Evolutionary conservation across 139 green algal species (phyloP), one percentile per base, ranked within the genome.

Genomic region (Astrephomene gubernaculifera): DNA sequence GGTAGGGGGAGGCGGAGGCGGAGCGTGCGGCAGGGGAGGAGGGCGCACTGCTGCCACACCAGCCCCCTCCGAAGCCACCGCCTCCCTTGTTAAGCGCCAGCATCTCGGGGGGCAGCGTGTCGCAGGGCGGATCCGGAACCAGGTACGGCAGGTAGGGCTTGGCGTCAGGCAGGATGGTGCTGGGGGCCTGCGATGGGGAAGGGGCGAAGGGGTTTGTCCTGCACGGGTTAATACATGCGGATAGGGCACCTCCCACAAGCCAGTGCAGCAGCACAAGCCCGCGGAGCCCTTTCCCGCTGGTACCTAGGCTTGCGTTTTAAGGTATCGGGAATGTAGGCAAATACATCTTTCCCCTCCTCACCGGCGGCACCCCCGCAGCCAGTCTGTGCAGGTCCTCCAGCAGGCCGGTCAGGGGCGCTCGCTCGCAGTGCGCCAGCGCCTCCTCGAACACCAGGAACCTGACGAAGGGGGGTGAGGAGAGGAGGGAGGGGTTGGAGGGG

Each of bases 331-430:
- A 29, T 19, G 7, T 21, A 43, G 12, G 49, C n/a, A 39, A 22
- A 70, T 39, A 41, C n/a, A 10, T 19, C n/a, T 22, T 21, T 41
- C 63, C 6, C 17, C 7, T 8, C 39, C 76, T 36, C 44, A 84
- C 79, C 45, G 79, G 65, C 29, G 65, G 24, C 49, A 44, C 25
- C 7, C 65, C 79, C 4, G 33, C 49, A 8, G 79, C 65, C 60
- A 82, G 54, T 21, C 82, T 70, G 82, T 87, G 82, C 57, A 87
- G 39, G 82, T 87, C 82, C 70, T 87, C 82, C 54, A 87, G 70
- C 41, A 87, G 82, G 24, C 82, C 82, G 22, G 82, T 87, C 41
- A 87, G 39, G 21, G 22, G 45, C 2, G 82, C 31, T 22, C 71
- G 70, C 29, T 71, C 71, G 70, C 82, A 74, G 22, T 38, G 39